These are phyloP conservation scores for Starmerella apicola DNA, from an alignment of 805 yeast species.

Conservation along the genomic window DNA sequence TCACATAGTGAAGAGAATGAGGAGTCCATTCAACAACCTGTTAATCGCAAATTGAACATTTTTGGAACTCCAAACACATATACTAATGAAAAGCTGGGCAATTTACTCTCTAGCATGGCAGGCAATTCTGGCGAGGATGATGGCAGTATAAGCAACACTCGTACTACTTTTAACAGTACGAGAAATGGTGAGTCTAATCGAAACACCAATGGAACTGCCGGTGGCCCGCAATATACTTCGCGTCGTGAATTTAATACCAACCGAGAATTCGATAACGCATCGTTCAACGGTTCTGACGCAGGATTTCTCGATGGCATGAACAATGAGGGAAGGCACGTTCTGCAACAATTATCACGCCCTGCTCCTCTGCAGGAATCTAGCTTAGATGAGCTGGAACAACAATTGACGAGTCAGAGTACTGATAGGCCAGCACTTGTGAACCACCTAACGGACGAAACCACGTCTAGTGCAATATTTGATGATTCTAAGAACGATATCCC, in stretches of 20 bases:
- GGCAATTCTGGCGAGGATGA: neutral
- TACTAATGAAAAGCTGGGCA: constrained; percentile 21
- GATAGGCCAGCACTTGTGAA: neutral
- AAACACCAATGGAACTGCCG: neutral
- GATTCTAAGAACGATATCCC: no score
- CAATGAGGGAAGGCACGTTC: constrained; percentile 15
- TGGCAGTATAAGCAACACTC: no score
- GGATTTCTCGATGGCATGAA: constrained; percentile 13
- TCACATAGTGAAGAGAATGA: constrained; percentile 1
- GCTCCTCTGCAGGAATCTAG: constrained; percentile 16
- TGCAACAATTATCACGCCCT: constrained; percentile 13
- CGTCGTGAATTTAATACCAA: no score
- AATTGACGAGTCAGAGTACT: constrained; percentile 13
- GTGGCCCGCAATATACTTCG: neutral
- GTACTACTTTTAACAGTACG: neutral
- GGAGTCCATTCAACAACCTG: constrained; percentile 7
- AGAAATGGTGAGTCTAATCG: neutral
- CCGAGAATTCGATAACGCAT: no score
- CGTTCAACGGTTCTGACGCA: constrained; percentile 4
- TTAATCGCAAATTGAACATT: constrained; percentile 18
- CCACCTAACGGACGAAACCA: constrained; percentile 7
- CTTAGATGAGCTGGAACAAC: constrained; percentile 17
- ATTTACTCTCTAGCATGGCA: constrained; percentile 17
- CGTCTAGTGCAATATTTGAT: constrained; percentile 3
- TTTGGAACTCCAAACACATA: constrained; percentile 21